Conservation (phyloP, 2,329 filamentous ascomycete species). For the Colletotrichum tamarilloi region DNA sequence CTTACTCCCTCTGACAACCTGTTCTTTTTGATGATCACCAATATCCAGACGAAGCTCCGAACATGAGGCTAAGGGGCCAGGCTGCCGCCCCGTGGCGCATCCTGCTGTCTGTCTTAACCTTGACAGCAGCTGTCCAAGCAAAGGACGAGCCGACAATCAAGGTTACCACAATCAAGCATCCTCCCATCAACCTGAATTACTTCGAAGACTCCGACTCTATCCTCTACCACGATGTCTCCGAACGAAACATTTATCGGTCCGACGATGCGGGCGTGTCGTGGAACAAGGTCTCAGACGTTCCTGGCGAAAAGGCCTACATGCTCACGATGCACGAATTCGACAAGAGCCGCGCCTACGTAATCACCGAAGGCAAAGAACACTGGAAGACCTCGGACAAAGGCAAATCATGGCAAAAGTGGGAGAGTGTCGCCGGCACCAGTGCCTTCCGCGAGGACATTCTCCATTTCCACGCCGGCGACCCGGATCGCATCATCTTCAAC, state of each 20-base stretch:
- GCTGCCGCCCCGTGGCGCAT: constrained; percentile 59
- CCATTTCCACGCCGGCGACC: constrained; percentile 85
- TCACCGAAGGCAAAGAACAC: constrained; percentile 77
- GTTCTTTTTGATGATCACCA: constrained; percentile 55
- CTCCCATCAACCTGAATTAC: constrained; percentile 81
- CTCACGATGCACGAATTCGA: constrained; percentile 85
- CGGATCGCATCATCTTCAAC: constrained; percentile 87
- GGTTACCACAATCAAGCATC: constrained; percentile 72
- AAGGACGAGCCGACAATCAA: constrained; percentile 76
- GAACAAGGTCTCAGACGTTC: constrained; percentile 73
- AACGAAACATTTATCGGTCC: constrained; percentile 79
- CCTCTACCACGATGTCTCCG: constrained; percentile 75
- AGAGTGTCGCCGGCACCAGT: constrained; percentile 68
- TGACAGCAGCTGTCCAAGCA: constrained; percentile 54
- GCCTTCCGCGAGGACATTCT: constrained; percentile 65
- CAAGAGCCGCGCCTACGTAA: constrained; percentile 80
- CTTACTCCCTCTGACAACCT: constrained; percentile 2
- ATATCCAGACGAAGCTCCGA: constrained; percentile 49
- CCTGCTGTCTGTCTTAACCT: constrained; percentile 62
- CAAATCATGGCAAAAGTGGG: constrained; percentile 82
- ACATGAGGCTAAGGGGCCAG: constrained; percentile 66
- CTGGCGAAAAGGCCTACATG: constrained; percentile 69
- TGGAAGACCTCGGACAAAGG: constrained; percentile 88
- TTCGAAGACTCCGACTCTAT: constrained; percentile 90
- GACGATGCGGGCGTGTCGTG: constrained; percentile 84